phyloP scores from a whole-genome alignment of 768 basidiomycete species.

The Dacryopinax primogenitus region DNA sequence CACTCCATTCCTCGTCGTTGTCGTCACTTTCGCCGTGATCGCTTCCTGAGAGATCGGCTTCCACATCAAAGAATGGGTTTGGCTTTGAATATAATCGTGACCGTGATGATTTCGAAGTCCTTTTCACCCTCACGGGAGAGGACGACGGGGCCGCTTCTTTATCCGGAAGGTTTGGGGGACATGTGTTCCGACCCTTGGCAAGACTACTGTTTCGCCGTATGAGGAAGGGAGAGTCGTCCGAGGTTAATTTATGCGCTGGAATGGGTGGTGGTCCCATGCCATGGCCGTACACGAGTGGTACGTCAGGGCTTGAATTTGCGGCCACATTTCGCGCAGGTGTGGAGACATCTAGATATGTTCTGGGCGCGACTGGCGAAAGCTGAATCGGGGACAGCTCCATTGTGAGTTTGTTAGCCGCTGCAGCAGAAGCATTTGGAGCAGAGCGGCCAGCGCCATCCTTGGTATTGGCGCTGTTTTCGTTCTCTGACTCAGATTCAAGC shows the following conservation, averaged over 20 bases:
- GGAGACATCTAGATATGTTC: neutral
- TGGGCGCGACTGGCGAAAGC: neutral
- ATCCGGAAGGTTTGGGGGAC: no score
- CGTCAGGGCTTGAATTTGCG: no score
- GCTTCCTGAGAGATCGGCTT: slow-evolving; percentile 69
- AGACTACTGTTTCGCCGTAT: neutral
- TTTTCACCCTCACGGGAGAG: slow-evolving; percentile 6
- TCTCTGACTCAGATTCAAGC: slow-evolving; percentile 16
- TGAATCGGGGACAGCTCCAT: neutral
- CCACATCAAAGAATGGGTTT: slow-evolving; percentile 43
- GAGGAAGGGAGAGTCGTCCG: neutral
- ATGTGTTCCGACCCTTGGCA: neutral
- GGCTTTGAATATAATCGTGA: slow-evolving; percentile 4
- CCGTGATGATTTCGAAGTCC: neutral
- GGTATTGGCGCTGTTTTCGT: neutral
- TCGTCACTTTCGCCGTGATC: slow-evolving; percentile 57
- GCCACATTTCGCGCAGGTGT: neutral
- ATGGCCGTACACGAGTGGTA: no score
- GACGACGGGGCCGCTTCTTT: neutral
- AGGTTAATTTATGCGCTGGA: neutral
- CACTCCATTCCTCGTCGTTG: slow-evolving; percentile 43
- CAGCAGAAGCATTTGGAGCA: no score
- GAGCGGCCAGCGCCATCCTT: no score
- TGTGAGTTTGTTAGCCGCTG: neutral
- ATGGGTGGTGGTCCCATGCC: neutral